These are phyloP conservation scores for Dipteronia dyeriana DNA, from an alignment of 345 rosid species.

Conservation along the genomic window DNA sequence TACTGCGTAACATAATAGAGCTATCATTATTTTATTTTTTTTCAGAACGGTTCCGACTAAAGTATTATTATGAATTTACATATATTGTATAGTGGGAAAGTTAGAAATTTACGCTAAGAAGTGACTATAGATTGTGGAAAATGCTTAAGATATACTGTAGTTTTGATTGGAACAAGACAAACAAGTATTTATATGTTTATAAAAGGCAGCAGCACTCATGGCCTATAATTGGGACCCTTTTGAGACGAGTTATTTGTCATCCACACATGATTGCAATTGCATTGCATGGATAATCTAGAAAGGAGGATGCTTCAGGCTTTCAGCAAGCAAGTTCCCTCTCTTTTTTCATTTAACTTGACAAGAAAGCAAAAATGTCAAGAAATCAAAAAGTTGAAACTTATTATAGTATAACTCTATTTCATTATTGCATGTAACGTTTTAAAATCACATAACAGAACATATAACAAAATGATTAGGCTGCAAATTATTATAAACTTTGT, in stretches of 20 bases:
- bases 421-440: background rate
- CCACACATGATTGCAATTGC: background rate
- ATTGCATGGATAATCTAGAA: background rate
- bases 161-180: too few species aligned
- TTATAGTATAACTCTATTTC: background rate
- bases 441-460: conserved; percentile 6
- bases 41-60: too few species aligned
- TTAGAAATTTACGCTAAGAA: background rate
- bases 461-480: background rate
- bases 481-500: conserved; percentile 7
- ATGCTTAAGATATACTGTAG: background rate
- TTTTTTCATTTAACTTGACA: background rate
- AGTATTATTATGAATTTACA: too few species aligned
- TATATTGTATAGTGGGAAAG: background rate
- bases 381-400: background rate
- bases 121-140: background rate
- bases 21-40: too few species aligned
- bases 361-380: background rate
- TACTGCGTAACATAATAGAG: too few species aligned
- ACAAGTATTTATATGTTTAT: background rate
- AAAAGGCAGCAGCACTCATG: background rate
- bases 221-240: background rate
- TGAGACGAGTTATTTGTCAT: background rate
- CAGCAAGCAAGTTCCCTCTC: background rate
- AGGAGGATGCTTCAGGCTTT: too few species aligned